A percentile compares a stretch with the other conserved stretches of the same genome.
phyloP scores from a whole-genome alignment of 345 rosid genomes.

The Nasturtium officinale region DNA sequence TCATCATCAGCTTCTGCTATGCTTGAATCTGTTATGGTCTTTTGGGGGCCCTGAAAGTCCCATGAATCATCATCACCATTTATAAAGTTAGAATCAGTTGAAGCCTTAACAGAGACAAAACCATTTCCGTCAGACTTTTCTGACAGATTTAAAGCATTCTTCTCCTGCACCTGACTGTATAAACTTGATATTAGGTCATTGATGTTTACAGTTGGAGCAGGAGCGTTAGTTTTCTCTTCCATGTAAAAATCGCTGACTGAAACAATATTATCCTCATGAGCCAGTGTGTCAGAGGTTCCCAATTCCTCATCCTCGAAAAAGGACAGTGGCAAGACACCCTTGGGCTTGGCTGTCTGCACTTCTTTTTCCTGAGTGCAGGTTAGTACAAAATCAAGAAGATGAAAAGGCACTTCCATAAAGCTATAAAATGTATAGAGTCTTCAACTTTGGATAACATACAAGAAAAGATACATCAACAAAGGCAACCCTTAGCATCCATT shows the following conservation, averaged over 20 bases:
- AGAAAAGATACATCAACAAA: not conserved
- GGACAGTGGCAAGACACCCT: constrained; percentile 65
- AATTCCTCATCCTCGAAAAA: constrained; percentile 61
- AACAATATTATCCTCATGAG: constrained; percentile 48
- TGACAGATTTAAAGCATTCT: constrained; percentile 39
- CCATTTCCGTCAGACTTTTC: constrained; percentile 41
- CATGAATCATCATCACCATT: constrained; percentile 41
- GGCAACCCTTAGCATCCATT: not conserved
- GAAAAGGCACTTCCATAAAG: constrained; percentile 9
- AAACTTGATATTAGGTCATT: constrained; percentile 78
- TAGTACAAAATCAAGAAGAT: constrained; percentile 26
- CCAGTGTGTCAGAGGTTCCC: constrained; percentile 50
- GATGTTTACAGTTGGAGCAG: constrained; percentile 49
- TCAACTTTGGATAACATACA: constrained; percentile 8
- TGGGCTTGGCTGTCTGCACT: constrained; percentile 43
- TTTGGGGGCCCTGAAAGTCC: constrained; percentile 42
- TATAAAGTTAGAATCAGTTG: constrained; percentile 10
- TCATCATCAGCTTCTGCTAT: constrained; percentile 43
- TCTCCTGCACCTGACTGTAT: constrained; percentile 65
- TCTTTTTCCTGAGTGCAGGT: constrained; percentile 48
- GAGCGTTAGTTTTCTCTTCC: constrained; percentile 43
- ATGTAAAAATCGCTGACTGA: constrained; percentile 27
- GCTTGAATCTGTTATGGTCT: constrained; percentile 34
- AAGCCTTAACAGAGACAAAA: not conserved
- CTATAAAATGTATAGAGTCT: constrained; percentile 7